Base-by-base conservation (phyloP, 495 filamentous ascomycete species). In the Penicillium flavigenum region DNA sequence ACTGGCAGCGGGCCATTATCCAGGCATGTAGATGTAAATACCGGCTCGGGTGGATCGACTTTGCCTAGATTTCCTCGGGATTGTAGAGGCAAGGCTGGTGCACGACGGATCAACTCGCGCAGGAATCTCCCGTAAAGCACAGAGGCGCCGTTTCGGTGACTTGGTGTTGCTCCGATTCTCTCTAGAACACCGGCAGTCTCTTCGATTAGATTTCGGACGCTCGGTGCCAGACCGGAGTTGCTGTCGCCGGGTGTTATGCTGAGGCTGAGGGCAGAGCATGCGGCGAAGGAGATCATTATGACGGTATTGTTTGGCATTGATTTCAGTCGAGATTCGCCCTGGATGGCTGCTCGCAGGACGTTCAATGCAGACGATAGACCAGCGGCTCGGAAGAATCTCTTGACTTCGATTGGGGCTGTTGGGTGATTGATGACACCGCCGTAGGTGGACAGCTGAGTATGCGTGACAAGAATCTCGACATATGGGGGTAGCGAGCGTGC, bases 261-360 rank as follows among this genome's bases (percentile, higher is more conserved):
- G 8, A 89, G 79, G 34, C 81, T 81, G 20, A 90, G 74, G 1
- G 86, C 85, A 46, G 88, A 86, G 61, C 86, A 88, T 17, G 87
- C 87, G 1, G 86, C 86, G 53, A 88, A 90, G 5, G 86, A 87
- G 22, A 89, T 88, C 87, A 88, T 89, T 60, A 88, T 89, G 39
- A 85, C 83, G 0, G 87, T 86, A 57, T 90, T 89, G 72, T 89
- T 90, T 4, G 87, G 87, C 86, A 90, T 88, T 10, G 86, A 88
- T 38, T 85, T 83, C 4, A 90, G 77, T 57, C 84, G 79, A 2
- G 76, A 73, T 67, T 90, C 87, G 5, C 87, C 86, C 68, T 88
- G 86, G 14, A 88, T 87, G 14, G 87, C 86, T 4, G 85, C 83
- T 49, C 87, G 80, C 70, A 90, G 81, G n/a, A 90, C 87, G 65